Base-by-base conservation (phyloP, 345 rosid species). In the Brassica carinata region DNA sequence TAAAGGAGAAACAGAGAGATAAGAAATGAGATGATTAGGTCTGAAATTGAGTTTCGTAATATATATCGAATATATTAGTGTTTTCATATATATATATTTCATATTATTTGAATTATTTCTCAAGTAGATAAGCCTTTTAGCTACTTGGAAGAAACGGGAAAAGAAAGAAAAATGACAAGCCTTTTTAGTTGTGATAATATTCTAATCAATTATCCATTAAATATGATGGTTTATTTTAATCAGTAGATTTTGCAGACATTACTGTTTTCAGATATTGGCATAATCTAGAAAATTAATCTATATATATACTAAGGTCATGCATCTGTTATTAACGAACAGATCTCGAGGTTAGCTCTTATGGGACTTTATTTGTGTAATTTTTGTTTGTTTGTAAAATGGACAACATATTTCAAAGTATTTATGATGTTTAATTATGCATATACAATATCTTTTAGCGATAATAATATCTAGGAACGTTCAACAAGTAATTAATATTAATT, bases 51-150 rank as follows among this genome's bases (percentile, higher is more conserved):
- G 71, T 48, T 71, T 71, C 66, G 29, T 73, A 59, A 79, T 75
- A 64, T 80, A 68, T 80, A 58, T 79, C 45, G 69, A 40, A 58
- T 67, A 61, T 73, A 38, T 55, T 15, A 26, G 38, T 23, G 27
- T 57, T 7, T 33, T 33, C 36, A 33, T 57, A 17, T 23, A 13
- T 57, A 40, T 57, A 19, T 65, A 10, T 57, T 74, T 8, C 31
- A 68, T 33, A n/a, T n/a, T n/a, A n/a, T n/a, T n/a, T n/a, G n/a
- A n/a, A 3, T 73, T 45, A 43, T 76, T 73, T 73, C 43, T 57
- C 69, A 65, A 71, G 69, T 76, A 81, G 69, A 81, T 72, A 71
- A 26, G 34, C 70, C 59, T 77, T 81, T 75, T 79, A 68, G 45
- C 69, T 74, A 31, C 66, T 26, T 17, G 34, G 72, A 61, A 53